These are phyloP conservation scores for Ganoderma sinense DNA, from an alignment of 1,284 basidiomycete genomes.

Conservation along the genomic window DNA sequence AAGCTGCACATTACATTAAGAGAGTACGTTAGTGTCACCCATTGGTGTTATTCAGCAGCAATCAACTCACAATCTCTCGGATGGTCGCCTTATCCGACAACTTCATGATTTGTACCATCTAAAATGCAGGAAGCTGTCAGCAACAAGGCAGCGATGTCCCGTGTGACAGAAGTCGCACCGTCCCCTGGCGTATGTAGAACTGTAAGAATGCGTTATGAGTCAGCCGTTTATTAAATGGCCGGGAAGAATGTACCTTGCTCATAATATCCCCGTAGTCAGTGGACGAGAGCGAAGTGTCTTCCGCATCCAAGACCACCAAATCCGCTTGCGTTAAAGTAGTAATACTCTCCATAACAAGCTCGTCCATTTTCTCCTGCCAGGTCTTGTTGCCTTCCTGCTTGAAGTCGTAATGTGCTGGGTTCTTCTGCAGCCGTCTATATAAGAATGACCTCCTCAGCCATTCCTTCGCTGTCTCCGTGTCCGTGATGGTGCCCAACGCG, in stretches of 20 bases:
- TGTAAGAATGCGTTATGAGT: slow-evolving; percentile 35
- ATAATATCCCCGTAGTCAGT: slow-evolving; percentile 86
- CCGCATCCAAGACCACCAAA: slow-evolving; percentile 57
- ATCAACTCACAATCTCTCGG: slow-evolving; percentile 67
- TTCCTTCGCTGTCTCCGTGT: slow-evolving; percentile 69
- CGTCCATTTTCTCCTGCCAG: slow-evolving; percentile 75
- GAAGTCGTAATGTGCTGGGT: slow-evolving; percentile 79
- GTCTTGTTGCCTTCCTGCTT: slow-evolving; percentile 64
- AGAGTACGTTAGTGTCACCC: background rate
- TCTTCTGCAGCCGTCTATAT: slow-evolving; percentile 84
- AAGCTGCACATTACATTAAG: slow-evolving; percentile 49
- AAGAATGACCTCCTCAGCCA: slow-evolving; percentile 89
- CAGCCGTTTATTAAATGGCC: background rate
- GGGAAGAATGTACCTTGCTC: slow-evolving; percentile 67
- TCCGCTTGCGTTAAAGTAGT: slow-evolving; percentile 62
- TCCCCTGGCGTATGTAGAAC: slow-evolving; percentile 79
- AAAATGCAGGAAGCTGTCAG: slow-evolving; percentile 3
- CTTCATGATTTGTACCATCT: slow-evolving; percentile 77
- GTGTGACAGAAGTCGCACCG: slow-evolving; percentile 48
- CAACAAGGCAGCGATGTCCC: background rate
- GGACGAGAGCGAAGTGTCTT: slow-evolving; percentile 52
- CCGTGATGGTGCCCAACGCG: slow-evolving; percentile 81
- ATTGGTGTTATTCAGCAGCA: too few species aligned
- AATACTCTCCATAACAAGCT: slow-evolving; percentile 75
- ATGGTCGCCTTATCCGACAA: slow-evolving; percentile 59